Conservation (phyloP, 805 yeast species). For the Spencermartinsiella europaea region DNA sequence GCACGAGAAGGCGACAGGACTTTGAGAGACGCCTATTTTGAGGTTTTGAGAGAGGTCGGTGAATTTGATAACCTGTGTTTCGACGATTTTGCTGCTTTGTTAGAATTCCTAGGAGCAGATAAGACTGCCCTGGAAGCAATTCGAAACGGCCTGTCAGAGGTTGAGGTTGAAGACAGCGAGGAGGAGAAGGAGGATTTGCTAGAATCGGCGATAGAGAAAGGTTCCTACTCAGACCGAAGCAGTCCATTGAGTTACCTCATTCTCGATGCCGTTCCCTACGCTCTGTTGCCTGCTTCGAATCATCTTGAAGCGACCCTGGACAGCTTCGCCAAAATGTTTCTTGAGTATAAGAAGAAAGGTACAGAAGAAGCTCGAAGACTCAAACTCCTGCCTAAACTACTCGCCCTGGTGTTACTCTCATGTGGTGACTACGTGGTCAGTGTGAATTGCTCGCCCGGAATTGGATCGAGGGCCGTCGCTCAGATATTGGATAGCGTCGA, state of each 20-base stretch:
- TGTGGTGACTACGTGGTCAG: not conserved
- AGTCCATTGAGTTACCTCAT: too few relatives aligned
- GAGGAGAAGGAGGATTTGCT: not conserved
- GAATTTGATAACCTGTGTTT: not conserved
- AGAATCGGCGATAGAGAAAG: not conserved
- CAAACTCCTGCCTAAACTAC: not conserved
- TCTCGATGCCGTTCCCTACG: not conserved
- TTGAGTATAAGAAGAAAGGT: too few relatives aligned
- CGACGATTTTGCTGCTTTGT: not conserved
- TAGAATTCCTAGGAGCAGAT: not conserved
- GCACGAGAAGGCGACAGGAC: not conserved
- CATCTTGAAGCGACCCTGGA: not conserved
- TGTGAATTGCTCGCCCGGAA: not conserved
- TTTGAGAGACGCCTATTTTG: not conserved
- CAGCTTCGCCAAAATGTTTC: not conserved
- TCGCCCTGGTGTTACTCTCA: not conserved
- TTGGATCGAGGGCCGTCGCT: not conserved
- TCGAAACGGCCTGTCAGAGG: too few relatives aligned
- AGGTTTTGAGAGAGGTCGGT: not conserved
- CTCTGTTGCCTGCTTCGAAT: not conserved
- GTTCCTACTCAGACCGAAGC: too few relatives aligned
- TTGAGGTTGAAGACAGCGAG: not conserved
- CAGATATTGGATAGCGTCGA: not conserved
- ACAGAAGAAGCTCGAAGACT: not conserved
- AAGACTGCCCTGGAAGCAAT: not conserved